Percentiles rank a stretch among this genome's conserved stretches.
phyloP scores from a whole-genome alignment of 305 asterid species.

The Striga hermonthica region DNA sequence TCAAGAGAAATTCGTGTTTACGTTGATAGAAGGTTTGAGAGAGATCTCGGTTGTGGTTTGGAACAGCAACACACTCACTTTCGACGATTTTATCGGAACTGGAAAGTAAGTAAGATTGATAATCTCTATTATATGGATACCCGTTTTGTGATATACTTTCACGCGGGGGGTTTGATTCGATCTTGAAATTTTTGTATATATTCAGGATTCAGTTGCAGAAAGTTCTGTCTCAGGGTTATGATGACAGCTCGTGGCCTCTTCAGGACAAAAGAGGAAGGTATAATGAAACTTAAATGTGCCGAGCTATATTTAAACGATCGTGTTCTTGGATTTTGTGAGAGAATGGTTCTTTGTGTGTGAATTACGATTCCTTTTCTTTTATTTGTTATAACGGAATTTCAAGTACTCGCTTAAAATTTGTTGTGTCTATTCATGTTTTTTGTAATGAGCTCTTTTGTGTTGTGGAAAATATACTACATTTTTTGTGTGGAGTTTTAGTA shows the following conservation, averaged over 20 bases:
- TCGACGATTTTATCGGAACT: slow-evolving; percentile 79
- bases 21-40: slow-evolving; percentile 78
- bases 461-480: no score
- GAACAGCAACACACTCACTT: slow-evolving; percentile 82
- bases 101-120: slow-evolving; percentile 66
- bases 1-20: slow-evolving; percentile 85
- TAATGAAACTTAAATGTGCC: neutral
- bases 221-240: slow-evolving; percentile 78
- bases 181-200: slow-evolving; percentile 29
- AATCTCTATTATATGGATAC: no score
- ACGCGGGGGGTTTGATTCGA: slow-evolving; percentile 20
- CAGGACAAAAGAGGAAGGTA: slow-evolving; percentile 88
- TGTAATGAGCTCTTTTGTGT: no score
- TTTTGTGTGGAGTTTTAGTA: no score
- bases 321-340: neutral
- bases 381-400: no score
- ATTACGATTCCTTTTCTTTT: no score
- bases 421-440: slow-evolving; percentile 2
- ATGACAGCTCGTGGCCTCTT: slow-evolving; percentile 77
- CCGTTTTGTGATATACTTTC: neutral
- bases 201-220: slow-evolving; percentile 77
- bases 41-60: slow-evolving; percentile 67
- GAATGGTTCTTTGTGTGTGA: no score
- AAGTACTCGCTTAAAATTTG: no score
- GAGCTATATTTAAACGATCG: neutral